Base-by-base conservation (phyloP, 352 stramenopile genomes). In the Phytophthora pistaciae region DNA sequence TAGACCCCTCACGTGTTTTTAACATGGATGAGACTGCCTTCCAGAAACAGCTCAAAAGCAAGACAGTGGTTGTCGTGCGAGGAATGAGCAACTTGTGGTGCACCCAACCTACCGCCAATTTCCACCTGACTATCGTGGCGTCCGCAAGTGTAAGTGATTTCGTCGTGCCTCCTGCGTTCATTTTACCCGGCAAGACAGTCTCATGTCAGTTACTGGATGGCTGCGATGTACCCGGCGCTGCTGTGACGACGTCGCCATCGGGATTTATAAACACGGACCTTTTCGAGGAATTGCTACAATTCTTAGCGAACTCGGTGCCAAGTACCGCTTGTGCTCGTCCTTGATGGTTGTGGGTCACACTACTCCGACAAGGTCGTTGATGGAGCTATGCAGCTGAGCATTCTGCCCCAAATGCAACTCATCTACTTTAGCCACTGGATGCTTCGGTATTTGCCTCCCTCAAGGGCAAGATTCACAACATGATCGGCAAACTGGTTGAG, bases 401-500 rank as follows among this genome's bases (percentile, higher is more conserved):
- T 75, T 3, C 9, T 77, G 21, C 64, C 40, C 21, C 56, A 1
- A 77, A 72, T 40, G 64, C 61, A 1, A 80, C 58, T 1, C 61
- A 77, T 20, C 49, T 80, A 2, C 23, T 67, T 3, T 69, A 80
- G 31, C 61, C 68, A 0, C 57, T 78, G 5, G 74, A 78, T n/a
- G 59, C 78, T 6, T 1, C 36, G 3, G 36, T 42, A 0, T 42
- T 42, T 5, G 11, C 36, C 36, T 18, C 10, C 36, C 36, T 42
- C 36, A 42, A 42, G 36, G 5, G 13, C 36, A 16, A 42, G 36
- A 42, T 42, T 16, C 36, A 10, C 29, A 59, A 64, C 44, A 27
- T 68, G n/a, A 56, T 75, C 23, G 50, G 52, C 8, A 31, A 70
- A 14, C 20, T 75, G 33, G 56, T 70, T 6, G 60, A 63, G n/a